Conservation (phyloP, 352 stramenopile genomes). For the Phytophthora tentaculata region DNA sequence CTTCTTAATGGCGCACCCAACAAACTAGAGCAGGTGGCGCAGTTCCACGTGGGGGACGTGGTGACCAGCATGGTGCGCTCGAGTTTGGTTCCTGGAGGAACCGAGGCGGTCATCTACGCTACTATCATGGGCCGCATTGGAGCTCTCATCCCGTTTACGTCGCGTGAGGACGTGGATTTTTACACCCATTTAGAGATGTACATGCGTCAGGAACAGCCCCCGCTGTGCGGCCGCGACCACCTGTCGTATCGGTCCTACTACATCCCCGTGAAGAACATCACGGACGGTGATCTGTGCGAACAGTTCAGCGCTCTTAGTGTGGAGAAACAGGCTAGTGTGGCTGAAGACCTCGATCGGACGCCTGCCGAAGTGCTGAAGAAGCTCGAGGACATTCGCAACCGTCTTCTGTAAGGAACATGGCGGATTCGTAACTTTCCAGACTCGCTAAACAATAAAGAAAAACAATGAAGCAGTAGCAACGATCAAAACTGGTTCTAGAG, state of each 20-base stretch:
- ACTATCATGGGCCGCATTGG: constrained; percentile 97
- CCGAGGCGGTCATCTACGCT: constrained; percentile 97
- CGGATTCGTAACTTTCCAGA: constrained; percentile 1
- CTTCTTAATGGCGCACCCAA: constrained; percentile 94
- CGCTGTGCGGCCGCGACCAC: constrained; percentile 96
- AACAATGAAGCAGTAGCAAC: constrained; percentile 12
- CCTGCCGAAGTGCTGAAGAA: constrained; percentile 98
- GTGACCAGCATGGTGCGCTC: constrained; percentile 97
- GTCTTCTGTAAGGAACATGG: constrained; percentile 87
- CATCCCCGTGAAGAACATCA: constrained; percentile 98
- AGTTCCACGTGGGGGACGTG: constrained; percentile 98
- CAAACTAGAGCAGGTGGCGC: constrained; percentile 96
- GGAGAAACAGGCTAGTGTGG: constrained; percentile 96
- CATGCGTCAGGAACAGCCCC: constrained; percentile 91
- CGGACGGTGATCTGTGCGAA: constrained; percentile 98
- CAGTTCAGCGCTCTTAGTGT: constrained; percentile 93
- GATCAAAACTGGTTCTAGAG: constrained; percentile 17
- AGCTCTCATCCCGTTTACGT: constrained; percentile 97
- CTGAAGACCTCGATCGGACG: constrained; percentile 95
- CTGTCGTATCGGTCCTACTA: constrained; percentile 98
- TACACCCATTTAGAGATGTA: constrained; percentile 99
- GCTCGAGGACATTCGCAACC: constrained; percentile 98
- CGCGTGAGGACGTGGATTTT: constrained; percentile 97
- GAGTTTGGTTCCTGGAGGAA: constrained; percentile 95
- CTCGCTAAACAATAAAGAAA: constrained; percentile 14